phyloP scores from a whole-genome alignment of 106 monocot species.

The Dioscorea alata region DNA sequence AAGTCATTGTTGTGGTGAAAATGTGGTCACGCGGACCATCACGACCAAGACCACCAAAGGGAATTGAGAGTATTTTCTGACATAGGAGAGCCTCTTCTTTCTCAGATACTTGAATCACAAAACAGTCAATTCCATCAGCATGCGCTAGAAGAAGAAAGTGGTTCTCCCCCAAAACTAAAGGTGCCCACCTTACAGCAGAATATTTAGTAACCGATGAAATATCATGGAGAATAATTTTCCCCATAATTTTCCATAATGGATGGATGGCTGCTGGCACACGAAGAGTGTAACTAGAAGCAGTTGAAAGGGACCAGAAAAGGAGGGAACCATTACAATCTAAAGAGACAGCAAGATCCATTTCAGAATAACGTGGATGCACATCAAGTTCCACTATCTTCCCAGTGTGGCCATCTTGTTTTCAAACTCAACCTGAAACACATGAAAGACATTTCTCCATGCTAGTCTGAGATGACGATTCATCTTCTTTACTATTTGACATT shows the following conservation, averaged over 20 bases:
- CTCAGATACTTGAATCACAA: constrained; percentile 36
- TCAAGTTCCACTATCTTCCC: constrained; percentile 57
- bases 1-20: constrained; percentile 44
- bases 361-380: constrained; percentile 55
- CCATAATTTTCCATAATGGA: constrained; percentile 59
- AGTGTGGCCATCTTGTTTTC: constrained; percentile 59
- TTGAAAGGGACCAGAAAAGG: constrained; percentile 81
- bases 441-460: constrained; percentile 34
- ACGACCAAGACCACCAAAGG: constrained; percentile 27
- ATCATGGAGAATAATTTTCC: constrained; percentile 36
- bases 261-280: constrained; percentile 22
- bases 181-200: constrained; percentile 69
- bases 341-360: constrained; percentile 63
- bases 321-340: constrained; percentile 75
- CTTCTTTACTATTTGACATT: constrained; percentile 10
- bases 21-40: constrained; percentile 46
- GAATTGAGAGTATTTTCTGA: constrained; percentile 52
- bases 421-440: constrained; percentile 20
- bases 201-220: constrained; percentile 29
- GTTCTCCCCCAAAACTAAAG: constrained; percentile 48
- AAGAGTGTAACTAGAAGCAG: constrained; percentile 26
- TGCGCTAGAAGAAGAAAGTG: constrained; percentile 71
- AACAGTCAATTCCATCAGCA: constrained; percentile 69
- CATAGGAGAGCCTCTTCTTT: constrained; percentile 30
- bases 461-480: constrained; percentile 9